These are phyloP conservation scores for Lasiosphaeria hispida DNA, from an alignment of 495 filamentous ascomycete genomes.

Conservation along the genomic window DNA sequence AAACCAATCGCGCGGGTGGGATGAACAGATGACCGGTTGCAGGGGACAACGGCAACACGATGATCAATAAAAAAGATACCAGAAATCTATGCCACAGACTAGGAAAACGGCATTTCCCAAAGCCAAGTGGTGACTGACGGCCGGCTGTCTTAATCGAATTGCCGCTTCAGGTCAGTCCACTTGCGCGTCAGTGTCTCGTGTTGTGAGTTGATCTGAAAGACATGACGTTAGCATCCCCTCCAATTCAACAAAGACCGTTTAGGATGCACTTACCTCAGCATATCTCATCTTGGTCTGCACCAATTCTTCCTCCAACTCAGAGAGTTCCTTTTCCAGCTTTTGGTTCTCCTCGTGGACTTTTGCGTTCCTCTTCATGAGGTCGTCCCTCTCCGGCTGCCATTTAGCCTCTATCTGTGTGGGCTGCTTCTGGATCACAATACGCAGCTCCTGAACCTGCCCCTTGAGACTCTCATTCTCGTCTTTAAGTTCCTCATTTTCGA, in stretches of 20 bases:
- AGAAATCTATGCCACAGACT: too few species aligned
- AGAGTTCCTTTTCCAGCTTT: constrained; percentile 81
- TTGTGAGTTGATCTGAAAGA: constrained; percentile 62
- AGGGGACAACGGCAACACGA: too few species aligned
- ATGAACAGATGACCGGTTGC: too few species aligned
- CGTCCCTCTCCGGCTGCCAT: constrained; percentile 83
- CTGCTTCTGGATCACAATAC: constrained; percentile 82
- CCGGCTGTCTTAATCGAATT: constrained; percentile 28
- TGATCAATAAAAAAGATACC: too few species aligned
- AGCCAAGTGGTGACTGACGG: neutral
- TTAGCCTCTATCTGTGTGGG: constrained; percentile 82
- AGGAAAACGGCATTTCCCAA: neutral
- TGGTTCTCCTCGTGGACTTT: constrained; percentile 95
- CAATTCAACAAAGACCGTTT: neutral
- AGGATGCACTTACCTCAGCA: constrained; percentile 70
- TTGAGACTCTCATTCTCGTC: constrained; percentile 85
- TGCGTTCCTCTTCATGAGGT: constrained; percentile 85
- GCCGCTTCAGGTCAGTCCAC: constrained; percentile 76
- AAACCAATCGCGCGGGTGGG: too few species aligned
- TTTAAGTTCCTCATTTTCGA: constrained; percentile 84
- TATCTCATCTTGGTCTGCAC: constrained; percentile 93
- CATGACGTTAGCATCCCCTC: neutral
- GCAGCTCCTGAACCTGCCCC: constrained; percentile 77
- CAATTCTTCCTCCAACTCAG: constrained; percentile 90
- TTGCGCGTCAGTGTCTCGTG: constrained; percentile 75